These are phyloP conservation scores for Acer yangbiense DNA, from an alignment of 345 rosid species.

Conservation along the genomic window DNA sequence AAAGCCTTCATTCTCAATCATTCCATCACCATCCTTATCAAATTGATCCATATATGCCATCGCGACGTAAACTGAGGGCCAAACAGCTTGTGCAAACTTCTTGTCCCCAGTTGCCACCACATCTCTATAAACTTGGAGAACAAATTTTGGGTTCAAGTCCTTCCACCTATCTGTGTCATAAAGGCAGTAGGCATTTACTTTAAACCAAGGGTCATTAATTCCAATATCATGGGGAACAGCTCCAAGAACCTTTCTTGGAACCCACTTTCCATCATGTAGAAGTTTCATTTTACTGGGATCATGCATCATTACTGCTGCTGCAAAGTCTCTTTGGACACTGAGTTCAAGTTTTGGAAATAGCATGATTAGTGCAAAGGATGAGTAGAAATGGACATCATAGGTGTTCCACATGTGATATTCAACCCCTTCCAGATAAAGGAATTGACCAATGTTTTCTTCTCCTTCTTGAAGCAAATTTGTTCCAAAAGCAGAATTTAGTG, in stretches of 20 bases:
- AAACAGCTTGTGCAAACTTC: slow-evolving; percentile 74
- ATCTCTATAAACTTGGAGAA: slow-evolving; percentile 90
- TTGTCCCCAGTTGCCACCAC: slow-evolving; percentile 86
- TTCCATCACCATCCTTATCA: slow-evolving; percentile 92
- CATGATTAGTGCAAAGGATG: slow-evolving; percentile 85
- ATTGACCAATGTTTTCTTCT: slow-evolving; percentile 94
- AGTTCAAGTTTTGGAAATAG: slow-evolving; percentile 90
- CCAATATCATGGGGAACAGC: slow-evolving; percentile 97
- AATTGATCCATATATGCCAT: slow-evolving; percentile 94
- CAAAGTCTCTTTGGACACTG: slow-evolving; percentile 90
- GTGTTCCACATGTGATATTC: slow-evolving; percentile 98
- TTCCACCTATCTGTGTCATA: slow-evolving; percentile 84
- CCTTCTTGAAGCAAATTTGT: slow-evolving; percentile 84
- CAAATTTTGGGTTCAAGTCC: slow-evolving; percentile 92
- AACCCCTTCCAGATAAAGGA: slow-evolving; percentile 86
- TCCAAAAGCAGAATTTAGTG: slow-evolving; percentile 83
- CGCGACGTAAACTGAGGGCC: slow-evolving; percentile 91
- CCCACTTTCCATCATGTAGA: slow-evolving; percentile 64
- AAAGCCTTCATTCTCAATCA: slow-evolving; percentile 94
- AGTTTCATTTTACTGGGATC: slow-evolving; percentile 73
- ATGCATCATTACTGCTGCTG: slow-evolving; percentile 90
- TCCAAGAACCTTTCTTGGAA: slow-evolving; percentile 79
- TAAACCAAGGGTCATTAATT: slow-evolving; percentile 83
- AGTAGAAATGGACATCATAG: slow-evolving; percentile 90
- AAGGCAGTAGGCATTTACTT: slow-evolving; percentile 74